These are phyloP conservation scores for Alternaria triticimaculans DNA, from an alignment of 2,329 filamentous ascomycete species.

Conservation along the genomic window DNA sequence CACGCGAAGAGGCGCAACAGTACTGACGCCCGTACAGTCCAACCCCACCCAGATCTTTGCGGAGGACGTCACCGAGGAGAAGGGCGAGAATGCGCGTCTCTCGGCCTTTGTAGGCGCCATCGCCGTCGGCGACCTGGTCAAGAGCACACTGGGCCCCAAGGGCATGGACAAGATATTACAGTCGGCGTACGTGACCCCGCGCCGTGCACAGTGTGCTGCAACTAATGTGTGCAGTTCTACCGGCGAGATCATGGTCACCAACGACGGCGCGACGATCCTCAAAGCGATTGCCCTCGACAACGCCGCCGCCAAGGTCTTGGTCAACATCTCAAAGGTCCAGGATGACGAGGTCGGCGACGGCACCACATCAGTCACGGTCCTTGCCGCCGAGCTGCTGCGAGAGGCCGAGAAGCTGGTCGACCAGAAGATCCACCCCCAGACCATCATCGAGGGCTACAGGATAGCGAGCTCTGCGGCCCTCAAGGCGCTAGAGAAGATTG, in stretches of 20 bases:
- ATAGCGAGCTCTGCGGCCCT: conserved; percentile 93
- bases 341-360: conserved; percentile 98
- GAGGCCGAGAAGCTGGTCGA: conserved; percentile 97
- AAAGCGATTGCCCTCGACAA: conserved; percentile 99
- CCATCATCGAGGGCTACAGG: conserved; percentile 98
- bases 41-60: conserved; percentile 98
- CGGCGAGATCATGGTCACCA: conserved; percentile 96
- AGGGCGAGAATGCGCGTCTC: conserved; percentile 98
- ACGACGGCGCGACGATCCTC: conserved; percentile 97
- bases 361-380: conserved; percentile 95
- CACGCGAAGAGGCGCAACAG: not conserved
- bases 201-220: conserved; percentile 12
- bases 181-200: conserved; percentile 73
- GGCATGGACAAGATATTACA: conserved; percentile 99
- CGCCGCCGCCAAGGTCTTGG: conserved; percentile 94
- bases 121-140: conserved; percentile 94
- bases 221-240: conserved; percentile 70
- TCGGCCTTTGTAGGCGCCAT: conserved; percentile 98
- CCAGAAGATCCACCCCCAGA: conserved; percentile 99
- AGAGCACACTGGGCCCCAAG: conserved; percentile 95
- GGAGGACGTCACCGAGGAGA: conserved; percentile 95
- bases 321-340: conserved; percentile 99
- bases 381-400: conserved; percentile 91
- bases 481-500: conserved; percentile 79
- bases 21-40: conserved; percentile 39